Evolutionary conservation across 306 rosid species (phyloP).

Genomic region (Coriaria nepalensis): DNA sequence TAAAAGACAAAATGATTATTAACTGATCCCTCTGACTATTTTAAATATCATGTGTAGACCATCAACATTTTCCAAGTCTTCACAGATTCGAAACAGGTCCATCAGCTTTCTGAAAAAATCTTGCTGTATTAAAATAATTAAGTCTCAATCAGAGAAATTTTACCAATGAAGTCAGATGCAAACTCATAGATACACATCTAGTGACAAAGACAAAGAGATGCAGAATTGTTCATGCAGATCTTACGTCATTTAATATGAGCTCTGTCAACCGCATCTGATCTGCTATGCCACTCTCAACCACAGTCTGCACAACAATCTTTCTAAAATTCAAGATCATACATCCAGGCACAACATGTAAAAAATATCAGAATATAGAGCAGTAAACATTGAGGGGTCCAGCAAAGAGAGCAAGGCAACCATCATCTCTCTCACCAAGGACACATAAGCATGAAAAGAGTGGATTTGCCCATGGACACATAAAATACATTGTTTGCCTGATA

Average conservation of each 20-base stretch:
- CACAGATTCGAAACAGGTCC: slow-evolving; percentile 64
- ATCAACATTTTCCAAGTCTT: slow-evolving; percentile 64
- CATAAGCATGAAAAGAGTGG: too few relatives aligned
- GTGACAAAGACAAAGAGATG: slow-evolving; percentile 16
- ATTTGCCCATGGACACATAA: too few relatives aligned
- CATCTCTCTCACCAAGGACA: too few relatives aligned
- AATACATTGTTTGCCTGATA: too few relatives aligned
- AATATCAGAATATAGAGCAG: background rate
- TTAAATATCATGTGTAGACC: slow-evolving; percentile 86
- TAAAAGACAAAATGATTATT: slow-evolving; percentile 30
- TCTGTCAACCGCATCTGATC: slow-evolving; percentile 85
- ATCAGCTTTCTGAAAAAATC: slow-evolving; percentile 72
- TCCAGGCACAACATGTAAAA: background rate
- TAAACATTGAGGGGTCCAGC: background rate
- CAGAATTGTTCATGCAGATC: slow-evolving; percentile 15
- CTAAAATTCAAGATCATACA: slow-evolving; percentile 6
- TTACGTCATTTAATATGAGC: slow-evolving; percentile 72
- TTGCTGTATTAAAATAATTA: slow-evolving; percentile 36
- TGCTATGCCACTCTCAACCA: slow-evolving; percentile 75
- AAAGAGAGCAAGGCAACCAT: too few relatives aligned
- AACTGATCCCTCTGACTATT: slow-evolving; percentile 85
- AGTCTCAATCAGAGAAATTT: slow-evolving; percentile 1
- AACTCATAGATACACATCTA: slow-evolving; percentile 9
- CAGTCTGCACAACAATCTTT: slow-evolving; percentile 40
- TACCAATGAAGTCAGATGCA: slow-evolving; percentile 4